Percentiles rank a stretch among this genome's conserved stretches.
Conservation (phyloP, 2,329 filamentous ascomycete genomes). For the Colletotrichum abscissum region DNA sequence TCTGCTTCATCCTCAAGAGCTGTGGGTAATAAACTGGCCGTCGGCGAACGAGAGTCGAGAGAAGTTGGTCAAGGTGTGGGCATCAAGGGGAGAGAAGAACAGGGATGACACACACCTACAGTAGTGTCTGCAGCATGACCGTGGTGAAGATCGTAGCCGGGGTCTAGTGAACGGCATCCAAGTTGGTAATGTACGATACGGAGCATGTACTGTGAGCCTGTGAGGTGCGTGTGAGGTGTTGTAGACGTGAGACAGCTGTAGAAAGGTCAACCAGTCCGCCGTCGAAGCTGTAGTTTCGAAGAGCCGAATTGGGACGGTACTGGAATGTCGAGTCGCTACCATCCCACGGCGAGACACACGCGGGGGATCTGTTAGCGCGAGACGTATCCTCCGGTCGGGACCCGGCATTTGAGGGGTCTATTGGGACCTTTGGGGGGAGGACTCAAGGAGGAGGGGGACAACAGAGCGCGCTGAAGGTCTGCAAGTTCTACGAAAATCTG, state of each 20-base stretch:
- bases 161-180: neutral
- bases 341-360: neutral
- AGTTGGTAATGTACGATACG: neutral
- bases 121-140: neutral
- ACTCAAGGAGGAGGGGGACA: too few relatives aligned
- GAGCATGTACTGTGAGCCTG: too few relatives aligned
- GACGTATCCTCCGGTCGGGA: neutral
- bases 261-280: conserved; percentile 8
- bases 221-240: neutral
- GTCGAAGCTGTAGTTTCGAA: conserved; percentile 28
- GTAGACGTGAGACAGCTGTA: conserved; percentile 18
- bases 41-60: conserved; percentile 20
- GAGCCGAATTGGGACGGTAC: conserved; percentile 15
- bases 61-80: neutral
- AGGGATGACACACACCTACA: conserved; percentile 4
- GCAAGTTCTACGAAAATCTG: conserved; percentile 8
- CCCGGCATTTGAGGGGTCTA: conserved; percentile 9
- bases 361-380: conserved; percentile 23
- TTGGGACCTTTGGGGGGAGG: neutral
- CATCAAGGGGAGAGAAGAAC: conserved; percentile 5
- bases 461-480: conserved; percentile 2
- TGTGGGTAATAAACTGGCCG: conserved; percentile 4
- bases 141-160: conserved; percentile 19
- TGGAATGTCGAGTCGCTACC: conserved; percentile 2
- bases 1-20: conserved; percentile 19